Evolutionary conservation across 1,139 yeast genomes (phyloP).

Genomic region (Blastobotrys ciferrii): DNA sequence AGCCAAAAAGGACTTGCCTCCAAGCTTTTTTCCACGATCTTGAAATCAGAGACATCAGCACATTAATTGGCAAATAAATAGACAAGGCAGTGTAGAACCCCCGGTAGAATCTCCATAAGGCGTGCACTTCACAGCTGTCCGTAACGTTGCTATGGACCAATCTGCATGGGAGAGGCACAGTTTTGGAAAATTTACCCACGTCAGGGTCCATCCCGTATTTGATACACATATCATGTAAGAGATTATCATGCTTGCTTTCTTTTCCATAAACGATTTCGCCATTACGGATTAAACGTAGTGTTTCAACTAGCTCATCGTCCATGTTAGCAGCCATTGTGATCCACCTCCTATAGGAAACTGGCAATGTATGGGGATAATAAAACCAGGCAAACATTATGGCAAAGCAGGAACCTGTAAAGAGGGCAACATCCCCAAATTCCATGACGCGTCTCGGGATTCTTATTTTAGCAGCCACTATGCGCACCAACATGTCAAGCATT

Average conservation of each 20-base stretch:
- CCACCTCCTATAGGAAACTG: constrained; percentile 43
- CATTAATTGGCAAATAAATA: constrained; percentile 30
- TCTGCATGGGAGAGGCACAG: constrained; percentile 41
- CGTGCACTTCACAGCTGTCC: constrained; percentile 42
- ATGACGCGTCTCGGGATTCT: constrained; percentile 24
- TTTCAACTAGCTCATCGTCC: constrained; percentile 40
- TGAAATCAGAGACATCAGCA: constrained; percentile 19
- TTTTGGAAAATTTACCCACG: constrained; percentile 32
- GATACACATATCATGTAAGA: constrained; percentile 33
- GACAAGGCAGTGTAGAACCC: constrained; percentile 41
- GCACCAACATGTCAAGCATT: constrained; percentile 26
- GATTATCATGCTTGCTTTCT: constrained; percentile 28
- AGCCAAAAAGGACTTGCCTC: constrained; percentile 17
- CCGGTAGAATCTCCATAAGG: constrained; percentile 38
- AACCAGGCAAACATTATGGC: constrained; percentile 46
- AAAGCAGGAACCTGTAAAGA: constrained; percentile 28
- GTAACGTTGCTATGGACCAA: constrained; percentile 40
- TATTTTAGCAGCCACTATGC: constrained; percentile 15
- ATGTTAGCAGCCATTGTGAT: constrained; percentile 44
- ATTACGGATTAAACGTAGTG: constrained; percentile 34
- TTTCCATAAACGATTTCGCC: constrained; percentile 38
- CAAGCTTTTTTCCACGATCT: constrained; percentile 17
- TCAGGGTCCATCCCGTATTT: constrained; percentile 33
- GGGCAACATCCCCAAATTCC: constrained; percentile 28
- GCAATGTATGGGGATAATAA: constrained; percentile 39